These are phyloP conservation scores for Cordyceps javanica DNA, from an alignment of 2,329 filamentous ascomycete genomes.

Conservation along the genomic window DNA sequence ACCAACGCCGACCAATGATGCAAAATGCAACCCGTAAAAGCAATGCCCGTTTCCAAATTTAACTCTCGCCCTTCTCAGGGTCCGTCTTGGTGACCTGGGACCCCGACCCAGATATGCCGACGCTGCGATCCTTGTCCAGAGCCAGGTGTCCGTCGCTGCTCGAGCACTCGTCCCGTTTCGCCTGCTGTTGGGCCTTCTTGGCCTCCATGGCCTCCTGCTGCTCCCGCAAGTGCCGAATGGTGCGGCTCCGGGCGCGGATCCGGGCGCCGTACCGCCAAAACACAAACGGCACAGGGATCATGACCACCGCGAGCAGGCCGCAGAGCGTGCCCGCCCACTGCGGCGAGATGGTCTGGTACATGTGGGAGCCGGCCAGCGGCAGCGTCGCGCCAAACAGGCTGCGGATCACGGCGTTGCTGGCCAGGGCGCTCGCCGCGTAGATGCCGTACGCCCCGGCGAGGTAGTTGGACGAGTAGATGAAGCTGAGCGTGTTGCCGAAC, in stretches of 20 bases:
- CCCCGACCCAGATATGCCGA: too few relatives aligned
- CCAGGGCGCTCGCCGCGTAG: constrained; percentile 74
- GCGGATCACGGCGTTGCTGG: constrained; percentile 58
- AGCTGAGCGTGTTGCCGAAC: constrained; percentile 67
- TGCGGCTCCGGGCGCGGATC: constrained; percentile 46
- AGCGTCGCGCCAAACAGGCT: constrained; percentile 13
- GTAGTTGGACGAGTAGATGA: constrained; percentile 80
- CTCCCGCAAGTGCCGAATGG: constrained; percentile 39
- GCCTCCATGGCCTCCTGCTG: constrained; percentile 34
- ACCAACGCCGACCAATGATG: not conserved
- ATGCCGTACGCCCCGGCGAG: constrained; percentile 72
- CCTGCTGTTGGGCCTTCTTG: constrained; percentile 26
- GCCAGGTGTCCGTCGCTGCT: constrained; percentile 7
- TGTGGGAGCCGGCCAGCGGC: constrained; percentile 42
- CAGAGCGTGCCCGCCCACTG: constrained; percentile 76
- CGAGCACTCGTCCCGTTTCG: constrained; percentile 16
- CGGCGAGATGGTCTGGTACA: constrained; percentile 64
- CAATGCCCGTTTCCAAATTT: not conserved
- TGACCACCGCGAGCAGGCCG: constrained; percentile 63
- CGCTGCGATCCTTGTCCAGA: not conserved
- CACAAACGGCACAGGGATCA: constrained; percentile 74
- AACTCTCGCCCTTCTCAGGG: not conserved
- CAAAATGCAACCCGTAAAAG: not conserved
- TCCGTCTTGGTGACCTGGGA: not conserved
- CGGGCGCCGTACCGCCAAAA: constrained; percentile 61